Evolutionary conservation across 495 filamentous ascomycete species (phyloP).

Genomic region (Parmelia sp.): DNA sequence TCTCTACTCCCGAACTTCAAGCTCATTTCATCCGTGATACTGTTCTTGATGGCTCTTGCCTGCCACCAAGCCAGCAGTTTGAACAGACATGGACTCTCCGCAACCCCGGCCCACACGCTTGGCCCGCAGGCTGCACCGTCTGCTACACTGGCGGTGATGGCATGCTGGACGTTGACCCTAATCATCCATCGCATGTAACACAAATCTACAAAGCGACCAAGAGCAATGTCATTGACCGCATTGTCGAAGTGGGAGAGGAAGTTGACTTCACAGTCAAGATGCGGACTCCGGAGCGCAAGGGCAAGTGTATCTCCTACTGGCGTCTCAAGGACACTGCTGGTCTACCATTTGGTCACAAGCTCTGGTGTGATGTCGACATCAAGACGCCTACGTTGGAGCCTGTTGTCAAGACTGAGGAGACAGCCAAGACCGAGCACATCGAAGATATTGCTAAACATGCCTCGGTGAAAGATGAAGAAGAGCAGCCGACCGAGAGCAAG

Average conservation of each 20-base stretch:
- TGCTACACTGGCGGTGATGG: conserved; percentile 89
- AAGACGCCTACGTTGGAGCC: conserved; percentile 32
- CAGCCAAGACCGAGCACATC: conserved; percentile 23
- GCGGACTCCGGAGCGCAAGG: conserved; percentile 64
- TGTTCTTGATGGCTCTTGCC: conserved; percentile 66
- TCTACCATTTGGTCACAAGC: conserved; percentile 75
- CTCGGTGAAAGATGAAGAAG: conserved; percentile 26
- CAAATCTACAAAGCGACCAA: conserved; percentile 68
- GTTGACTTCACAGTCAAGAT: conserved; percentile 78
- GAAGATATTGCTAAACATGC: conserved; percentile 30
- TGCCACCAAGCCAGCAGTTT: conserved; percentile 65
- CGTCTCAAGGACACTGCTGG: conserved; percentile 79
- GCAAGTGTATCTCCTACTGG: conserved; percentile 91
- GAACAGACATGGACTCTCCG: conserved; percentile 87
- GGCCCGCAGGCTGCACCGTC: conserved; percentile 86
- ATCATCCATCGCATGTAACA: conserved; percentile 64
- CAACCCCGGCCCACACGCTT: conserved; percentile 70
- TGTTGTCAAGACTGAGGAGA: conserved; percentile 27
- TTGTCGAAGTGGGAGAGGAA: conserved; percentile 63
- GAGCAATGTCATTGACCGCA: conserved; percentile 67
- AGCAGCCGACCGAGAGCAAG: conserved; percentile 44
- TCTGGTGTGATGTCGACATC: conserved; percentile 92
- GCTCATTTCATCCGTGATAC: conserved; percentile 76
- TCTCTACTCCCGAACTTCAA: conserved; percentile 39
- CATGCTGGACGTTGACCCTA: conserved; percentile 82